Conservation (phyloP, 23 red algal genomes). For the Gracilaria caudata region DNA sequence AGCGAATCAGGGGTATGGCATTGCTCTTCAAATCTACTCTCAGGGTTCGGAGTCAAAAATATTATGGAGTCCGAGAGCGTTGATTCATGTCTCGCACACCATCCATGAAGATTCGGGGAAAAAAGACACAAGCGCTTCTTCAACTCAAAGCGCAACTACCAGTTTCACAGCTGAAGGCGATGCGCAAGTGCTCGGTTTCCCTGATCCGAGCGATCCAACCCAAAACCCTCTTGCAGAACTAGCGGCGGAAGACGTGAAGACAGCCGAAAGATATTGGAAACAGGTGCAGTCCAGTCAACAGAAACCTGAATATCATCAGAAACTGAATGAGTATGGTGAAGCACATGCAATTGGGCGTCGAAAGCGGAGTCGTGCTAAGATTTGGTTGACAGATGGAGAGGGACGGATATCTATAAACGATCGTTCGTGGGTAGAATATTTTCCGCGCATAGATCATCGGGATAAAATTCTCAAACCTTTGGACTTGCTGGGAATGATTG, state of each 20-base stretch:
- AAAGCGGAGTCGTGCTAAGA: constrained; percentile 68
- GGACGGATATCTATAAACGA: constrained; percentile 58
- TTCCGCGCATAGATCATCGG: constrained; percentile 80
- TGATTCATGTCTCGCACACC: neutral
- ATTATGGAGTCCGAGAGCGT: neutral
- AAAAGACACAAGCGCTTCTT: neutral
- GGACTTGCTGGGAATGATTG: constrained; percentile 36
- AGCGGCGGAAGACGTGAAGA: constrained; percentile 36
- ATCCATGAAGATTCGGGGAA: neutral
- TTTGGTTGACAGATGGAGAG: constrained; percentile 35
- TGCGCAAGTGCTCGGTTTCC: constrained; percentile 2
- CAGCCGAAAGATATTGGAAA: constrained; percentile 25
- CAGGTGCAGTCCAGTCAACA: constrained; percentile 17
- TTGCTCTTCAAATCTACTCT: neutral
- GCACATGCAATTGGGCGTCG: constrained; percentile 66
- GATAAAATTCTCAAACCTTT: constrained; percentile 68
- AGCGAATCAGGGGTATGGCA: neutral
- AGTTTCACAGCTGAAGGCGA: neutral
- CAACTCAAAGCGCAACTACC: neutral
- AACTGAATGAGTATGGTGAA: constrained; percentile 59
- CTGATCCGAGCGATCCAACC: constrained; percentile 57
- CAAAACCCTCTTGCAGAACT: constrained; percentile 50
- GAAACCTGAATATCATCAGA: constrained; percentile 25
- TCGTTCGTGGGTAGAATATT: constrained; percentile 79
- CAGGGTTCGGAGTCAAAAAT: neutral